Evolutionary conservation across 768 basidiomycete species (phyloP).

Genomic region (Mycena pura): DNA sequence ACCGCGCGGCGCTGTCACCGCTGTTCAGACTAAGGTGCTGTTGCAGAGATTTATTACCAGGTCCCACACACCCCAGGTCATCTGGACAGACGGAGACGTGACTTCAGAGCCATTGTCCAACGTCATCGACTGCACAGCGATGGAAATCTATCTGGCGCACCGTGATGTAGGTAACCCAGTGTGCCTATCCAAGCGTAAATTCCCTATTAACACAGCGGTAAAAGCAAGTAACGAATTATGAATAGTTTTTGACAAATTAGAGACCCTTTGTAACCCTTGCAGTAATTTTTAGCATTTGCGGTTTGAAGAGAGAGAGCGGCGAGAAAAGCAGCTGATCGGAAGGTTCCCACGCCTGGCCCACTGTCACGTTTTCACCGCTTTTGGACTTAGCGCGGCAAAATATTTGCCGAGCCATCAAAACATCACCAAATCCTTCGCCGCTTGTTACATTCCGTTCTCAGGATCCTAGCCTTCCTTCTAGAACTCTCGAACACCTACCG

Average conservation of each 20-base stretch:
- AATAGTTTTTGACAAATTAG: neutral
- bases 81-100: conserved; percentile 7
- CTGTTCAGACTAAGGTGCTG: too few relatives aligned
- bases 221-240: neutral
- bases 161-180: neutral
- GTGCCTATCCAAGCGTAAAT: neutral
- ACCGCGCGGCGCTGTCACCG: too few relatives aligned
- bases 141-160: conserved; percentile 2
- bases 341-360: neutral
- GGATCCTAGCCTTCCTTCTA: too few relatives aligned
- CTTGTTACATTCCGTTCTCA: neutral
- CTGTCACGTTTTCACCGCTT: neutral
- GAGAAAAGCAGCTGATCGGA: neutral
- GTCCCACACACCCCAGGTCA: too few relatives aligned
- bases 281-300: neutral
- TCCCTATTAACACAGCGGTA: neutral
- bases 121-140: conserved; percentile 1
- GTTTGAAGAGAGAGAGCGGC: neutral
- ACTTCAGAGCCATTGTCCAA: conserved; percentile 13
- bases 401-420: too few relatives aligned
- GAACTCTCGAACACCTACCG: neutral
- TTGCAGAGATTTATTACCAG: too few relatives aligned
- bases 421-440: neutral
- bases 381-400: neutral
- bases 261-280: neutral